Percentiles rank a stretch among this genome's conserved stretches.
Evolutionary conservation across 2,329 filamentous ascomycete genomes (phyloP).

Genomic region (Lasiodiplodia sp.): DNA sequence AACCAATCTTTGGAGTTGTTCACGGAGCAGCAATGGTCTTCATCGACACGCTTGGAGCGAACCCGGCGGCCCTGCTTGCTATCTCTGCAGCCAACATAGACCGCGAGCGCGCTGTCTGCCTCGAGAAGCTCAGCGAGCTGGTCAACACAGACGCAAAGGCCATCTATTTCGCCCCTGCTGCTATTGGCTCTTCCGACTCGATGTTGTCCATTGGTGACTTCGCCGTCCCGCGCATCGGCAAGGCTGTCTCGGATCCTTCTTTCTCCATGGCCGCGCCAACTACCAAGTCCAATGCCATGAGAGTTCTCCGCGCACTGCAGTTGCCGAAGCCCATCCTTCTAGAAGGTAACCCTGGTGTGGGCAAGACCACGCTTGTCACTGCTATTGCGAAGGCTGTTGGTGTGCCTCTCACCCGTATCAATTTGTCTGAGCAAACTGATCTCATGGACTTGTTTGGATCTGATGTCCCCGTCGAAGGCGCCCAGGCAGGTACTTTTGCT

Average conservation of each 20-base stretch:
- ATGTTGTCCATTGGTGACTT: constrained; percentile 78
- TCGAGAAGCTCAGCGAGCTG: constrained; percentile 74
- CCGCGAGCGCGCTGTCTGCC: constrained; percentile 74
- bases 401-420: constrained; percentile 87
- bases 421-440: constrained; percentile 97
- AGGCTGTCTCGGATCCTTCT: constrained; percentile 61
- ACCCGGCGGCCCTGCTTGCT: constrained; percentile 86
- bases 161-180: constrained; percentile 70
- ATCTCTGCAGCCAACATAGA: constrained; percentile 73
- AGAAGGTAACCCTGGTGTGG: constrained; percentile 96
- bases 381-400: constrained; percentile 83
- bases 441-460: constrained; percentile 97
- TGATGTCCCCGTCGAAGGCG: constrained; percentile 94
- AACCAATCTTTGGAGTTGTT: constrained; percentile 64
- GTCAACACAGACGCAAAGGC: constrained; percentile 68
- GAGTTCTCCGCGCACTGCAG: constrained; percentile 87
- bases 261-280: constrained; percentile 91
- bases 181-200: constrained; percentile 62
- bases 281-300: constrained; percentile 87
- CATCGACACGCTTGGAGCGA: constrained; percentile 92
- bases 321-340: constrained; percentile 90
- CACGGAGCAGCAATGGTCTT: constrained; percentile 96
- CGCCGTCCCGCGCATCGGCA: constrained; percentile 63
- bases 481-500: constrained; percentile 85
- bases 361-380: constrained; percentile 92